Percentiles rank a stretch among this genome's conserved stretches.
phyloP scores from a whole-genome alignment of 2,329 filamentous ascomycete species.

The Colletotrichum acutatum region DNA sequence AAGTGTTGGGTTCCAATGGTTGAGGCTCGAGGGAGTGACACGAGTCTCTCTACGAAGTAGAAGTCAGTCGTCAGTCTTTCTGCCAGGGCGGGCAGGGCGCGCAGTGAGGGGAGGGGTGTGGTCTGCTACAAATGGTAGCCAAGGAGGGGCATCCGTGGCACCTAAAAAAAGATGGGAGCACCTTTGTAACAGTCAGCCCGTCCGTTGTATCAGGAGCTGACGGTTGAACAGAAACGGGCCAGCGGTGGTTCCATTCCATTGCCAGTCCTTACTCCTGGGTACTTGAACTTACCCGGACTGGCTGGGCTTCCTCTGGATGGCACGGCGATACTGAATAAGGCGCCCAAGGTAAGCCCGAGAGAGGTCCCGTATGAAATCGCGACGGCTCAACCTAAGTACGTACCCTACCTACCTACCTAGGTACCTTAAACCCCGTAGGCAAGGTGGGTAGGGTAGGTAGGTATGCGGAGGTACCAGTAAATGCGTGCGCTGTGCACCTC shows the following conservation, averaged over 20 bases:
- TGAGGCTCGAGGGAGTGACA: not conserved
- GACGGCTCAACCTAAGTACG: not conserved
- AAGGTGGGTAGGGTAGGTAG: too few species aligned
- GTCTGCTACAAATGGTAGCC: constrained; percentile 21
- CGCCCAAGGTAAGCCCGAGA: not conserved
- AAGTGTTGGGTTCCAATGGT: constrained; percentile 30
- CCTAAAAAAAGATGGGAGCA: constrained; percentile 25
- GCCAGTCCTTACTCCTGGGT: not conserved
- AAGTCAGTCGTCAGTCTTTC: not conserved
- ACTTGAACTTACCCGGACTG: not conserved
- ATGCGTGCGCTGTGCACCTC: not conserved
- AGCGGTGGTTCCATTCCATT: not conserved
- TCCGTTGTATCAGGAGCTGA: not conserved
- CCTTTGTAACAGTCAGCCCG: not conserved
- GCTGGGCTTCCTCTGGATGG: not conserved
- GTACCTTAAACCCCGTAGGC: too few species aligned
- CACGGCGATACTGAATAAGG: not conserved
- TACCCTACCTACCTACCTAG: not conserved
- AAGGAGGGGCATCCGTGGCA: constrained; percentile 28
- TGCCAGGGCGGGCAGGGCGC: not conserved
- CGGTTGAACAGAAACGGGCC: constrained; percentile 11
- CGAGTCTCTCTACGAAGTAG: not conserved
- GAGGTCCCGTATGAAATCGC: not conserved
- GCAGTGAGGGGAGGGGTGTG: not conserved
- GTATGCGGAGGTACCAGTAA: not conserved